A percentile compares a stretch with the other conserved stretches of the same genome.
Evolutionary conservation across 176 grass and related monocot species (phyloP).

Genomic region (Coix lacrymajobi): DNA sequence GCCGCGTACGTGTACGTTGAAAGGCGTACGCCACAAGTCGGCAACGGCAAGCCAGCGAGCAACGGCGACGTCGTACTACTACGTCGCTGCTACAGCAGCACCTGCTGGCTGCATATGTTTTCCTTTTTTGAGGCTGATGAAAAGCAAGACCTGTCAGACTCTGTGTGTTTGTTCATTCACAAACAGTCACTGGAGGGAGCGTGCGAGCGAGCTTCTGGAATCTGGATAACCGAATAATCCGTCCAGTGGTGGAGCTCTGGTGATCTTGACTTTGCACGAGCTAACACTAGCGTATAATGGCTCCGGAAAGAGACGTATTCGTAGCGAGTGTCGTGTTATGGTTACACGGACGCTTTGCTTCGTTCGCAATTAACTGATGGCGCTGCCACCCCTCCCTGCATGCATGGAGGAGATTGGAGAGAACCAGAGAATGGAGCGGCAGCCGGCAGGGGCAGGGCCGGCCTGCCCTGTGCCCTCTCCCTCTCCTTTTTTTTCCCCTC

Average conservation of each 20-base stretch:
- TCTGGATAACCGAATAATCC: not conserved
- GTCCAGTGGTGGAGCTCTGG: not conserved
- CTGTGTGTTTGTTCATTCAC: not conserved
- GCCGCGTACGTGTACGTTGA: slow-evolving; percentile 37
- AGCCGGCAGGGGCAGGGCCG: not conserved
- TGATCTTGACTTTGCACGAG: slow-evolving; percentile 43
- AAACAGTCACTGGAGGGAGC: too few relatives aligned
- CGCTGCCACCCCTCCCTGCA: not conserved
- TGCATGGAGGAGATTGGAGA: not conserved
- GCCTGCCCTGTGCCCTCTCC: not conserved
- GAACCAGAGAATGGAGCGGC: not conserved
- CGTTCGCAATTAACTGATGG: slow-evolving; percentile 29
- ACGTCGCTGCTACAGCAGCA: not conserved
- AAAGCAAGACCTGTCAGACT: not conserved
- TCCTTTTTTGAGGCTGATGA: not conserved
- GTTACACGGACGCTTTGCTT: slow-evolving; percentile 39
- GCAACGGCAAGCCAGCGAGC: slow-evolving; percentile 18
- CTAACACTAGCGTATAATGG: slow-evolving; percentile 20
- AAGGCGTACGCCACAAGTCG: slow-evolving; percentile 10
- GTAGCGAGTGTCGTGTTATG: not conserved
- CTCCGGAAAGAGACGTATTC: not conserved
- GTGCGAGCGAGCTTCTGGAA: not conserved
- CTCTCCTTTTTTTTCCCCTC: not conserved
- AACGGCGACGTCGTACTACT: slow-evolving; percentile 17
- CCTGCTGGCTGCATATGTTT: not conserved